These are phyloP conservation scores for Cercospora nicotianae DNA, from an alignment of 2,329 filamentous ascomycete species.

Conservation along the genomic window DNA sequence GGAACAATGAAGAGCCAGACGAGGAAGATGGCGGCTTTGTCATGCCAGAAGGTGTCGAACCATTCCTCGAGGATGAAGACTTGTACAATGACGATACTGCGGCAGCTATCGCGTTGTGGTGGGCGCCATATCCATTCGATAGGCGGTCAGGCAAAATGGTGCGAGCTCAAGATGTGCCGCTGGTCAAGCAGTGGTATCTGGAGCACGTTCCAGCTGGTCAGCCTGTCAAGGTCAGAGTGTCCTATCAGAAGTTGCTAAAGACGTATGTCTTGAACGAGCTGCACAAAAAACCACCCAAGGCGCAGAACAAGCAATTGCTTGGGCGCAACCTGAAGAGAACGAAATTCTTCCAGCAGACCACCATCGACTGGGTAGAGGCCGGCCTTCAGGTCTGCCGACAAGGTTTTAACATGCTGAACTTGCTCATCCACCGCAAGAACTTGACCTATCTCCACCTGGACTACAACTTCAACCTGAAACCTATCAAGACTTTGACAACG, in stretches of 20 bases:
- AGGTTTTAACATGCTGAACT: conserved; percentile 98
- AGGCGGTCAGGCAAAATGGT: conserved; percentile 94
- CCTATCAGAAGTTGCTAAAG: conserved; percentile 96
- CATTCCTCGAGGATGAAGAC: conserved; percentile 87
- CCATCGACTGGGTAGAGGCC: conserved; percentile 98
- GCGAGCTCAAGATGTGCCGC: conserved; percentile 89
- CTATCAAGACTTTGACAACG: conserved; percentile 95
- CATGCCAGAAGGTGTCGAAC: conserved; percentile 74
- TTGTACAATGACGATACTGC: conserved; percentile 86
- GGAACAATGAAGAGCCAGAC: conserved; percentile 77
- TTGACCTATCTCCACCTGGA: conserved; percentile 96
- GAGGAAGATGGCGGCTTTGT: conserved; percentile 59
- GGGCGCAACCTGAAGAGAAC: conserved; percentile 88
- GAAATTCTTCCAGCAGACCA: conserved; percentile 99
- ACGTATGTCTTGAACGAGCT: conserved; percentile 94
- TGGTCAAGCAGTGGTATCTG: conserved; percentile 98
- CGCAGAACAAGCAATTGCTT: conserved; percentile 90
- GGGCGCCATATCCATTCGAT: conserved; percentile 96
- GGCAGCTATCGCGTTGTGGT: conserved; percentile 91
- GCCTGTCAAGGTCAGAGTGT: conserved; percentile 95
- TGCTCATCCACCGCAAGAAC: conserved; percentile 97
- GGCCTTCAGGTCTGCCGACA: conserved; percentile 97
- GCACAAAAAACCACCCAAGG: conserved; percentile 93
- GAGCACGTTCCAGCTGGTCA: conserved; percentile 90
- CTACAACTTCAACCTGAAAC: conserved; percentile 99